Evolutionary conservation across 768 basidiomycete species (phyloP).

Genomic region (Russula olivacea): DNA sequence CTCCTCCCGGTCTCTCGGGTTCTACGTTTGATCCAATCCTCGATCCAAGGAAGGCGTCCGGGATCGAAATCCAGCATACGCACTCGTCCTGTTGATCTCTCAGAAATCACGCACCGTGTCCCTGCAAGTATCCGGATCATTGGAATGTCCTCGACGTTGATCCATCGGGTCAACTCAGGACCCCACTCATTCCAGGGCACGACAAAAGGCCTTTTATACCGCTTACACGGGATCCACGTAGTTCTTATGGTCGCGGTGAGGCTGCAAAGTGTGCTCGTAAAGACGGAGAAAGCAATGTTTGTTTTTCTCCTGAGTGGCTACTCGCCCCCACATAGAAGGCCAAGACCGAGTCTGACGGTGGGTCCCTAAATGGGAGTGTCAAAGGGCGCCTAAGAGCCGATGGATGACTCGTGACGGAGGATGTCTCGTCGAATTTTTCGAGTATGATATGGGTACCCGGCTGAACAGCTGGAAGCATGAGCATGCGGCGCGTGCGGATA

Average conservation of each 20-base stretch:
- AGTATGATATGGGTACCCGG: background rate
- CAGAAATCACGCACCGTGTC: conserved; percentile 10
- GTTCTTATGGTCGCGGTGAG: background rate
- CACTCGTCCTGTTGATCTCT: background rate
- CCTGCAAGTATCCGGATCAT: background rate
- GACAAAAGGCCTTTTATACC: background rate
- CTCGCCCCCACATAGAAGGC: conserved; percentile 4
- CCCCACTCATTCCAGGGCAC: conserved; percentile 17
- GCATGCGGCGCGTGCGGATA: conserved; percentile 1
- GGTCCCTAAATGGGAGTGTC: conserved; percentile 6
- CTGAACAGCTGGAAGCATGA: conserved; percentile 4
- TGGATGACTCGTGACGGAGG: background rate
- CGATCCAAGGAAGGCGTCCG: background rate
- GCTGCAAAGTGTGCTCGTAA: background rate
- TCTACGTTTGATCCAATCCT: conserved; percentile 1
- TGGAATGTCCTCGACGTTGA: background rate
- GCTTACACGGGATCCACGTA: no score
- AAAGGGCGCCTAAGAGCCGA: background rate
- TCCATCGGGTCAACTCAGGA: conserved; percentile 9
- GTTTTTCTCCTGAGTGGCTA: background rate
- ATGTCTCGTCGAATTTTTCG: background rate
- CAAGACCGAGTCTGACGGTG: conserved; percentile 7
- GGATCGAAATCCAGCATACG: conserved; percentile 17
- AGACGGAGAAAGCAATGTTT: background rate
- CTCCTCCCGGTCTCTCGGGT: background rate